Conservation (phyloP, 345 rosid species). For the Eucalyptus marginata region DNA sequence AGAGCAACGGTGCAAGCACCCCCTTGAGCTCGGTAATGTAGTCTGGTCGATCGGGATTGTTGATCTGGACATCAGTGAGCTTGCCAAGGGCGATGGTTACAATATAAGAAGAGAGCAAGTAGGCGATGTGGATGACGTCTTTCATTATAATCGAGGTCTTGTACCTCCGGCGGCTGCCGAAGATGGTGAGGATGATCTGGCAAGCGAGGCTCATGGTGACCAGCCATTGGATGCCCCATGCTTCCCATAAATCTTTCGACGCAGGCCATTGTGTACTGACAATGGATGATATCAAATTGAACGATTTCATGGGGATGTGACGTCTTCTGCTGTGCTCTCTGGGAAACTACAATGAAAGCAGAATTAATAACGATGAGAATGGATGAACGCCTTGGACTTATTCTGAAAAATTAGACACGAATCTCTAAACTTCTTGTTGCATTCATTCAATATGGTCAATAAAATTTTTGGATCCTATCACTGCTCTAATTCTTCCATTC, state of each 20-base stretch:
- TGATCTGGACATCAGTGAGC: not conserved
- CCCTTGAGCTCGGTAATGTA: not conserved
- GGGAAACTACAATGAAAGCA: not conserved
- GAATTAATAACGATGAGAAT: not conserved
- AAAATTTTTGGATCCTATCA: not conserved
- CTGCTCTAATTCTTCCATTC: not conserved
- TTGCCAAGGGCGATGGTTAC: conserved; percentile 3
- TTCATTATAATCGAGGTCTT: not conserved
- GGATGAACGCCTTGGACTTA: not conserved
- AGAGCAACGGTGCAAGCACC: conserved; percentile 4
- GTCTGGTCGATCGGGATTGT: not conserved
- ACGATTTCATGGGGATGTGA: not conserved
- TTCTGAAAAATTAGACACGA: not conserved
- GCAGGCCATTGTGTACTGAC: not conserved
- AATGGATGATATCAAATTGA: not conserved
- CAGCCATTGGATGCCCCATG: not conserved
- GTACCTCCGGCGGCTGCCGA: conserved; percentile 3
- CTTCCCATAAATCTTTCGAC: not conserved
- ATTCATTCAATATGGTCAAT: not conserved
- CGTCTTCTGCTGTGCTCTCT: not conserved
- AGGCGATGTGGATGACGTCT: not conserved
- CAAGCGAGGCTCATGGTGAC: not conserved
- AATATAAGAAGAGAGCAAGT: not conserved
- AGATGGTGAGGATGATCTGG: not conserved
- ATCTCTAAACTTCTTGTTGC: not conserved